Evolutionary conservation across 2,329 filamentous ascomycete genomes (phyloP), one percentile per base, ranked within the genome.

Genomic region (Talaromyces sp.): DNA sequence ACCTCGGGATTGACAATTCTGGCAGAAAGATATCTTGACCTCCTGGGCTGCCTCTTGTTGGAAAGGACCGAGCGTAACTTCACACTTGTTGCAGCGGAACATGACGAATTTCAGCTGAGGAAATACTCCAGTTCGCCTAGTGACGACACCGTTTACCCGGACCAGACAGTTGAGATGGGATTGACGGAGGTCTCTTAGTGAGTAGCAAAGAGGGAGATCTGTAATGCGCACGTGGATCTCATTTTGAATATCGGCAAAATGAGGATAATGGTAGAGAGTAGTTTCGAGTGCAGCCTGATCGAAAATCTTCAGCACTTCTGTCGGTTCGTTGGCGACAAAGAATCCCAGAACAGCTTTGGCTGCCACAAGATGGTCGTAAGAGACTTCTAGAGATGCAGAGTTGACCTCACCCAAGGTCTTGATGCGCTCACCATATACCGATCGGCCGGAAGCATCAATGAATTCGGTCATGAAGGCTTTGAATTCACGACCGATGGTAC

Each of bases 91-190:
- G 80, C 95, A 99, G 80, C 97, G 92, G 74, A 99, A 98, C 80
- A 97, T 97, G 81, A 99, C 92, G 78, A 98, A 97, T 78, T 98
- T 98, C 67, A 99, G 84, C 80, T 99, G 95, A 3, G 95, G 95
- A 77, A 99, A 99, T 57, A 99, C 96, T 64, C 95, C 95, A 31
- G 90, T 96, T 70, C 95, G 88, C 68, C 95, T 89, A 39, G 95
- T 99, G 33, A 99, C 95, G 4, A 99, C 95, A 70, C 95, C 95
- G 71, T 90, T 93, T 63, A 99, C 95, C 62, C 94, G 89, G 45
- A 99, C 91, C 50, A 99, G 84, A 73, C 93, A 97, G 83, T 99
- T 99, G 66, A 99, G 86, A 74, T 99, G 96, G 3, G 90, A 92
- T 79, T 99, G 95, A 67, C 95, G 92, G 52, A 99, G 85, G 77